A percentile compares a stretch with the other conserved stretches of the same genome.
These are phyloP conservation scores for Exutisphaerella laricina DNA, from an alignment of 2,329 filamentous ascomycete genomes.

Conservation along the genomic window DNA sequence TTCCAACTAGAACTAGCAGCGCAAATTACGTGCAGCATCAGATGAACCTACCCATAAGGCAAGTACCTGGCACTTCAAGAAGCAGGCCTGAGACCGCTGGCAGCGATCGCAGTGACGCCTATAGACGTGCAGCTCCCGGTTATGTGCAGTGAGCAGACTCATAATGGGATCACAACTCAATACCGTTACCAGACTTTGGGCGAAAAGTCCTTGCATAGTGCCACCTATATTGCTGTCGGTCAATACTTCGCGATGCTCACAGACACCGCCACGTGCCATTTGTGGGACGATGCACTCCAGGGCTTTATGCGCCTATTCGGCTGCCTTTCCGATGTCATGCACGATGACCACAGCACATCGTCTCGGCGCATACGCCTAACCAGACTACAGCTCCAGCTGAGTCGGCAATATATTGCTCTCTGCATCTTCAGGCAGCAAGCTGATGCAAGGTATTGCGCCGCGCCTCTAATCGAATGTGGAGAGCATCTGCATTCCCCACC, in stretches of 20 bases:
- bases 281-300: background rate
- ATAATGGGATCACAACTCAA: conserved; percentile 1
- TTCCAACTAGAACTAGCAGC: conserved; percentile 41
- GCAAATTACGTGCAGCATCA: conserved; percentile 26
- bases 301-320: background rate
- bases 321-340: background rate
- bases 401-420: background rate
- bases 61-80: conserved; percentile 30
- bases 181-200: background rate
- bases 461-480: background rate
- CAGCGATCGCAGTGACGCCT: conserved; percentile 25
- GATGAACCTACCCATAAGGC: conserved; percentile 44
- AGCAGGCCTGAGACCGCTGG: conserved; percentile 26
- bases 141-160: conserved; percentile 20
- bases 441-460: background rate
- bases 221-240: conserved; percentile 2
- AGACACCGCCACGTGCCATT: background rate
- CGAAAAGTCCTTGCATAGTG: conserved; percentile 8
- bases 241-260: background rate
- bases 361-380: background rate
- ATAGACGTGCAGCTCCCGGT: conserved; percentile 24
- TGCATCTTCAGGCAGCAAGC: background rate
- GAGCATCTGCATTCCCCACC: background rate
- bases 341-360: background rate
- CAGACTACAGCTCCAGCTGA: background rate